phyloP scores from a whole-genome alignment of 1,284 basidiomycete genomes.

The Rhodotorula sp. region DNA sequence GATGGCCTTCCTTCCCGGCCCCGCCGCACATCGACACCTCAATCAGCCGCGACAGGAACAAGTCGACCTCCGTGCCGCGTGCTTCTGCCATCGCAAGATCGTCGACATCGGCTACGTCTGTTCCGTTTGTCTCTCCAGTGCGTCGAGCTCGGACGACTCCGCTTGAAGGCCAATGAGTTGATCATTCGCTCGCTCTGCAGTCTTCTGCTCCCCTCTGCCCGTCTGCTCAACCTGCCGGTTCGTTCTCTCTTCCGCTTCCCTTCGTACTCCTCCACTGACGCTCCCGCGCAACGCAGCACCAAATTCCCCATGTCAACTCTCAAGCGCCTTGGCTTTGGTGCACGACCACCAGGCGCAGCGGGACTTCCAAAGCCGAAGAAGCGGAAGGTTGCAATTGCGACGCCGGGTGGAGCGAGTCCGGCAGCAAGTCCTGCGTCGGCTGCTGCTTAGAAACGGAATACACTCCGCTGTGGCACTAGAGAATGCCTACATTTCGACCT shows the following conservation, averaged over 20 bases:
- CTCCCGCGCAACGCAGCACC: conserved; percentile 57
- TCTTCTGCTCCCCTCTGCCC: conserved; percentile 88
- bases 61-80: conserved; percentile 94
- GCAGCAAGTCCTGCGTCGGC: conserved; percentile 3
- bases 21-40: conserved; percentile 70
- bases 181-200: conserved; percentile 50
- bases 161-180: not conserved
- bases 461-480: no score
- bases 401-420: not conserved
- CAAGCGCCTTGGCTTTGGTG: conserved; percentile 59
- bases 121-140: conserved; percentile 90
- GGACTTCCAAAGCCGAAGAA: conserved; percentile 28
- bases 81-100: conserved; percentile 97
- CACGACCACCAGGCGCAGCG: conserved; percentile 10
- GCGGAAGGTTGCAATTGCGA: conserved; percentile 29
- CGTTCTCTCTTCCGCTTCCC: not conserved
- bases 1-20: conserved; percentile 89
- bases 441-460: no score
- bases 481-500: no score
- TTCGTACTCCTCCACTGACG: not conserved
- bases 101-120: conserved; percentile 97
- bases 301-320: conserved; percentile 88
- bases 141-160: conserved; percentile 46
- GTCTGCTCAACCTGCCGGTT: conserved; percentile 43
- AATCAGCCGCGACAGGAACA: conserved; percentile 88